Conservation (phyloP, 1,284 basidiomycete genomes). For the Meripilus lineatus region DNA sequence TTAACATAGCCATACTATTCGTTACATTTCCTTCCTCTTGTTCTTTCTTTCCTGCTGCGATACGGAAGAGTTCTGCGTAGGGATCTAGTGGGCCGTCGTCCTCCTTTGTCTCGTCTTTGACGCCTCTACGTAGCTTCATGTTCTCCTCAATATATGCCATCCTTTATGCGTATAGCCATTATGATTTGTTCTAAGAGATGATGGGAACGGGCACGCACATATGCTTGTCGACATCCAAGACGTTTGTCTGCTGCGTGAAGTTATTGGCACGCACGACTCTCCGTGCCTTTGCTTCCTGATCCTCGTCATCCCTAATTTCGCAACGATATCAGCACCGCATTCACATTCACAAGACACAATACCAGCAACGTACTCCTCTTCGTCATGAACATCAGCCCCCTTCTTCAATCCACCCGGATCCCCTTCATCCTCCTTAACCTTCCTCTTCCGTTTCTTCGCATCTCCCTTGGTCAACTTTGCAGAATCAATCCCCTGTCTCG, state of each 20-base stretch:
- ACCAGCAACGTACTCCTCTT: slow-evolving; percentile 49
- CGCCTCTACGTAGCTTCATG: slow-evolving; percentile 71
- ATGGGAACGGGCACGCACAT: slow-evolving; percentile 57
- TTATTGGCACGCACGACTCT: slow-evolving; percentile 82
- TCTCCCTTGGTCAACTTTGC: slow-evolving; percentile 84
- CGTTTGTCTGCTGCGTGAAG: slow-evolving; percentile 96
- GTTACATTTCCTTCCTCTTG: slow-evolving; percentile 90
- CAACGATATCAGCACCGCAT: neutral
- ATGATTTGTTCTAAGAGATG: neutral
- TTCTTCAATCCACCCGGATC: slow-evolving; percentile 52
- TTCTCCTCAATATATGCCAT: slow-evolving; percentile 98
- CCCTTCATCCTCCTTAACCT: slow-evolving; percentile 45
- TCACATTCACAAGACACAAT: neutral
- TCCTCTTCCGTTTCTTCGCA: slow-evolving; percentile 63
- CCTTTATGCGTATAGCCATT: slow-evolving; percentile 43
- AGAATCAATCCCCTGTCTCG: slow-evolving; percentile 82
- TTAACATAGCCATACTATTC: slow-evolving; percentile 90
- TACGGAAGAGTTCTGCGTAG: slow-evolving; percentile 76
- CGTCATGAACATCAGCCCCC: slow-evolving; percentile 35
- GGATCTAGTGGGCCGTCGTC: slow-evolving; percentile 55
- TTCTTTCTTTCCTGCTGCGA: slow-evolving; percentile 48
- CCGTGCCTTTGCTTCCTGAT: slow-evolving; percentile 64
- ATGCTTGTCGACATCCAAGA: slow-evolving; percentile 95
- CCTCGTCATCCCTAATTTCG: slow-evolving; percentile 49
- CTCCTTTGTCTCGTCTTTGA: slow-evolving; percentile 41